A percentile compares a stretch with the other conserved stretches of the same genome.
These are phyloP conservation scores for Rhododendron simsii DNA, from an alignment of 148 eudicot genomes.

Conservation along the genomic window DNA sequence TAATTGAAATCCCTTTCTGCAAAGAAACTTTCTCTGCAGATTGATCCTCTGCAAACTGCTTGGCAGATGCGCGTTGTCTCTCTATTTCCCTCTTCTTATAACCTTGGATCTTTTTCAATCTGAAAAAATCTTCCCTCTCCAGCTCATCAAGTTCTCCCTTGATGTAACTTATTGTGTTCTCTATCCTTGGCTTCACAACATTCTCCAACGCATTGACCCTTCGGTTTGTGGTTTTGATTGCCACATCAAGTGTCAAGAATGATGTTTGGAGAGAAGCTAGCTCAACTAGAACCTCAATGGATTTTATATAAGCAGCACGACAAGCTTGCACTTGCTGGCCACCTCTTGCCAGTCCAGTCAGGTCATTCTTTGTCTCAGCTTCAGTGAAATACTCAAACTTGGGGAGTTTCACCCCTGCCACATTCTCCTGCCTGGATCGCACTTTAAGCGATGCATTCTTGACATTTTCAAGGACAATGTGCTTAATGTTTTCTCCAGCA, in stretches of 20 bases:
- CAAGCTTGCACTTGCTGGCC: conserved; percentile 12
- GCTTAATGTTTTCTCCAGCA: conserved; percentile 9
- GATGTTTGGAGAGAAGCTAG: conserved; percentile 87
- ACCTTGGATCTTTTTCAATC: conserved; percentile 89
- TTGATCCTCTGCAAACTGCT: conserved; percentile 4
- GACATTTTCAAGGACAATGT: conserved; percentile 10
- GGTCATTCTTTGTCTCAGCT: conserved; percentile 9
- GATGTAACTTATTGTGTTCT: conserved; percentile 74
- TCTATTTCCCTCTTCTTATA: conserved; percentile 76
- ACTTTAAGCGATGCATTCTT: conserved; percentile 3
- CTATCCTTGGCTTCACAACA: conserved; percentile 77
- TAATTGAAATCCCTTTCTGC: conserved; percentile 2
- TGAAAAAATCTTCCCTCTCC: conserved; percentile 87
- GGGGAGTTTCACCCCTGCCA: conserved; percentile 9
- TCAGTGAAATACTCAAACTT: conserved; percentile 9
- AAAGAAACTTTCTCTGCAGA: not conserved
- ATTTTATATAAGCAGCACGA: conserved; percentile 32
- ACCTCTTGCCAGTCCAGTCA: conserved; percentile 14
- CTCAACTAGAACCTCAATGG: conserved; percentile 85
- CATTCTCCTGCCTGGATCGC: conserved; percentile 11
- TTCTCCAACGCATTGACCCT: conserved; percentile 86
- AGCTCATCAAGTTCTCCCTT: conserved; percentile 90
- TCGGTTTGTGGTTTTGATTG: conserved; percentile 85
- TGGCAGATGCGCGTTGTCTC: conserved; percentile 51
- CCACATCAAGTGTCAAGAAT: conserved; percentile 85